A percentile compares a stretch with the other conserved stretches of the same genome.
Evolutionary conservation across 108 stramenopile genomes (phyloP).

Genomic region (Cyclotella atomus): DNA sequence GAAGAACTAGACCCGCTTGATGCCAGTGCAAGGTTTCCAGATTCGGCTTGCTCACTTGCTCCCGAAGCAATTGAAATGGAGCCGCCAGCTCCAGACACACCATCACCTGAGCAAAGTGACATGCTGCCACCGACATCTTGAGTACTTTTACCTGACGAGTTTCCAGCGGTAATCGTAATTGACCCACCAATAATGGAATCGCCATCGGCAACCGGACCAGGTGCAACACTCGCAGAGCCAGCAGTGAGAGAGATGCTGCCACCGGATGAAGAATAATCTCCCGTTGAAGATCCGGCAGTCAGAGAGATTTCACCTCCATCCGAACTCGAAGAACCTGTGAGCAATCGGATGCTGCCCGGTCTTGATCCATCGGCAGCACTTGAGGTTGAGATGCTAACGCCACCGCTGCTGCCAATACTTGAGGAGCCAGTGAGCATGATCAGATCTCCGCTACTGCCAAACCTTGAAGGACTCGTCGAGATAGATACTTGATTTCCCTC

Average conservation of each 20-base stretch:
- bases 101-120: constrained; percentile 9
- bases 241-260: constrained; percentile 23
- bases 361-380: constrained; percentile 17
- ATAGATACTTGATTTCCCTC: constrained; percentile 22
- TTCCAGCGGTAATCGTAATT: constrained; percentile 12
- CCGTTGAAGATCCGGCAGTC: constrained; percentile 13
- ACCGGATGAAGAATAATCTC: not conserved
- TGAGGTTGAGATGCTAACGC: constrained; percentile 16
- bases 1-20: constrained; percentile 6
- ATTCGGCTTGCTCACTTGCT: constrained; percentile 14
- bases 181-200: constrained; percentile 9
- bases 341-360: constrained; percentile 19
- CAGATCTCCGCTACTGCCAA: constrained; percentile 9
- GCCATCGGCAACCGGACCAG: not conserved
- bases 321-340: constrained; percentile 17
- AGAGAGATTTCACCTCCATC: constrained; percentile 16
- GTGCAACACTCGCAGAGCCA: constrained; percentile 11
- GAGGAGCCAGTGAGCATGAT: constrained; percentile 26
- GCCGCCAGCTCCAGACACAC: constrained; percentile 16
- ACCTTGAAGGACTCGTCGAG: constrained; percentile 19
- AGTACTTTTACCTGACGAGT: not conserved
- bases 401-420: not conserved
- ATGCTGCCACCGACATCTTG: constrained; percentile 25
- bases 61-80: constrained; percentile 9
- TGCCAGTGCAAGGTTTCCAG: constrained; percentile 5